Percentiles rank a stretch among this genome's conserved stretches.
phyloP scores from a whole-genome alignment of 305 asterid species.

The Andrographis paniculata region DNA sequence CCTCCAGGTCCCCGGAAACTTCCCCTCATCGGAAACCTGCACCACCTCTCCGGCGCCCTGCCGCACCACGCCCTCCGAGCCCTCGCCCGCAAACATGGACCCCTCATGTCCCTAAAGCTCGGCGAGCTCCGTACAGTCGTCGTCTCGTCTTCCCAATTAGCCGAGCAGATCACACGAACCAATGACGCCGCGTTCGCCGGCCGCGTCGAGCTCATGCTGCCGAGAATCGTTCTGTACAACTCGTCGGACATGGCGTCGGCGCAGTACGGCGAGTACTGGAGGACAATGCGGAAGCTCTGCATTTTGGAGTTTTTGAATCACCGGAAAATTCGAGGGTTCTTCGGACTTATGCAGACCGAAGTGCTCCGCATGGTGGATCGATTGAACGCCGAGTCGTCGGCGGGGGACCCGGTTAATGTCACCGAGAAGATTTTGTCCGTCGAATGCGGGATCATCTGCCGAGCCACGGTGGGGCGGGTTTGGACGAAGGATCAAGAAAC shows the following conservation, averaged over 20 bases:
- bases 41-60: conserved; percentile 22
- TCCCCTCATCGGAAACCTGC: conserved; percentile 32
- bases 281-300: too few relatives aligned
- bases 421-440: too few relatives aligned
- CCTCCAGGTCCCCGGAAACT: conserved; percentile 51
- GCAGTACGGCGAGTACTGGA: neutral
- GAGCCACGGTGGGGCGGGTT: too few relatives aligned
- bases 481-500: too few relatives aligned
- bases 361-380: too few relatives aligned
- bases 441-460: too few relatives aligned
- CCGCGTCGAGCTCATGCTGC: neutral
- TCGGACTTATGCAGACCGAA: too few relatives aligned
- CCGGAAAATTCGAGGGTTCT: too few relatives aligned
- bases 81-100: conserved; percentile 30
- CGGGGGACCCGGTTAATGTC: too few relatives aligned
- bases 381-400: too few relatives aligned
- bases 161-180: conserved; percentile 25
- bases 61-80: conserved; percentile 30
- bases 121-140: conserved; percentile 27
- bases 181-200: conserved; percentile 28
- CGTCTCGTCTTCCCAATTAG: conserved; percentile 30
- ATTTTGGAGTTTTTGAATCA: too few relatives aligned
- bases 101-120: conserved; percentile 33
- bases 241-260: neutral
- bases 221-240: too few relatives aligned